Evolutionary conservation across 129 eudicot genomes (phyloP).

Genomic region (Flaveria bidentis): DNA sequence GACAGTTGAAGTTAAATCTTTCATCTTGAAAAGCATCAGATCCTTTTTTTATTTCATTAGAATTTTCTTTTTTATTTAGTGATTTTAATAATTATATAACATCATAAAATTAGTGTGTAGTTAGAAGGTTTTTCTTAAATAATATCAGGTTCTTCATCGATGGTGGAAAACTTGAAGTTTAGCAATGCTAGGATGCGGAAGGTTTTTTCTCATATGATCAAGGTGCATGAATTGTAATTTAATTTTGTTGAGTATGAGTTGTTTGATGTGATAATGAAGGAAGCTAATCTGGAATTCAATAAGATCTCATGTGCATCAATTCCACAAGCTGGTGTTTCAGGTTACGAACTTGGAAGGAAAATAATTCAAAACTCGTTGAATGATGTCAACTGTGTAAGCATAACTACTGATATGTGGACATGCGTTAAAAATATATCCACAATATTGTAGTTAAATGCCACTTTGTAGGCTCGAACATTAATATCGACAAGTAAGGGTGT

Average conservation of each 20-base stretch:
- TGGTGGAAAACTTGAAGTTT: constrained; percentile 11
- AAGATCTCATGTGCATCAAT: neutral
- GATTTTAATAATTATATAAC: too few species aligned
- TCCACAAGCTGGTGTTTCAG: neutral
- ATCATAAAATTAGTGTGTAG: too few species aligned
- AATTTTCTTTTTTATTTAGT: too few species aligned
- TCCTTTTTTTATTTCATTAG: too few species aligned
- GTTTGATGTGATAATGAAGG: neutral
- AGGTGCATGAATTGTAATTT: neutral
- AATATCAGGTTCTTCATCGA: neutral
- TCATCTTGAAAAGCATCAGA: neutral
- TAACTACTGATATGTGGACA: constrained; percentile 16
- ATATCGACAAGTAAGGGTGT: neutral
- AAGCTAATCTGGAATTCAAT: neutral
- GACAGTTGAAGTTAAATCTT: neutral
- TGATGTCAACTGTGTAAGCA: neutral
- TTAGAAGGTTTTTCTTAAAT: too few species aligned
- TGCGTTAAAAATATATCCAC: neutral
- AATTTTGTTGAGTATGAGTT: neutral
- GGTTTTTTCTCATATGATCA: neutral
- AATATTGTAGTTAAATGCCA: constrained; percentile 9
- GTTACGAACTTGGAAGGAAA: neutral
- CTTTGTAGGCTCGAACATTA: neutral
- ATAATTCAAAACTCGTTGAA: neutral
- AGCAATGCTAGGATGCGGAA: constrained; percentile 11